Base-by-base conservation (phyloP, 2,329 filamentous ascomycete species). In the Herpotrichia juniperi region DNA sequence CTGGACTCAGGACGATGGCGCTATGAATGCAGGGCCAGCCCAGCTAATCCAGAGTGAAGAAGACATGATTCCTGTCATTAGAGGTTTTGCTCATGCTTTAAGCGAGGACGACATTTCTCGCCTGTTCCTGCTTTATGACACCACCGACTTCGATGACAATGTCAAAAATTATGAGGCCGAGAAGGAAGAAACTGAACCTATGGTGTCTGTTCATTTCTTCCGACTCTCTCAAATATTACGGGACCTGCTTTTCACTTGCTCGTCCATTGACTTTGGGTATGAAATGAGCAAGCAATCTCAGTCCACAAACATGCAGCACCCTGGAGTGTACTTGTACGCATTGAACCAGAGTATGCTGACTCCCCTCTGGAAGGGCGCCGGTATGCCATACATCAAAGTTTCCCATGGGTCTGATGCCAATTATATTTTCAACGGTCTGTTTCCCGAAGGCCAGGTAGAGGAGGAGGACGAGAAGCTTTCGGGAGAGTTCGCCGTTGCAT, bases 191-290 rank as follows among this genome's bases (percentile, higher is more conserved):
- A 12, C 35, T 12, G 56, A 54, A 14, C 55, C 52, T 5, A 17
- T 12, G 1, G 48, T 57, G 8, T 49, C 52, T 17, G 39, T 56
- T 16, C 49, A 58, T 31, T 56, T 26, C 34, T 60, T 56, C 45
- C 54, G 57, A 2, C 43, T 58, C 8, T 48, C 52, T 19, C 43
- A 42, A 17, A 56, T 60, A 21, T 17, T 60, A 19, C 46, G 49
- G 8, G 57, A 56, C 37, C 26, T 60, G 4, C 50, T 60, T 5
- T 58, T 60, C 39, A 54, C 55, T 2, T 60, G 57, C 31, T 56
- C 55, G 14, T 60, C 57, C 9, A 46, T 58, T 26, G 46, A 60
- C 31, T 60, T 53, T 37, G 51, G 51, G 6, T 45, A 40, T 30
- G 26, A 42, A 8, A 58, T 53, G 32, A 40, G 22, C 4, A 43